Conservation (phyloP, 768 basidiomycete species). For the Phylloporus sp. region DNA sequence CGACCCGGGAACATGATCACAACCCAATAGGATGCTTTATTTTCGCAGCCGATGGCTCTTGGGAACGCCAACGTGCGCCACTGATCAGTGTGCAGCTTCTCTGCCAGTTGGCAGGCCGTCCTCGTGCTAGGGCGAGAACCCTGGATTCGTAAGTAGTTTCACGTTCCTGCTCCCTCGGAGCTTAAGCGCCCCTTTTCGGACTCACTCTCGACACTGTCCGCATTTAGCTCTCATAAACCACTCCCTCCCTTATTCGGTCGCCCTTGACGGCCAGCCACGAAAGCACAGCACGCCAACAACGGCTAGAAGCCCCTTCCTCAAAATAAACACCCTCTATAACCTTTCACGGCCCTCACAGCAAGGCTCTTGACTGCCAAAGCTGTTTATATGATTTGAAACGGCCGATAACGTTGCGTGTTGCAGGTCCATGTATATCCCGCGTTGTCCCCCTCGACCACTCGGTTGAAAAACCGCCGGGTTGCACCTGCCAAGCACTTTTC, state of each 20-base stretch:
- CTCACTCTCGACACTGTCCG: constrained; percentile 5
- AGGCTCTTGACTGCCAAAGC: constrained; percentile 7
- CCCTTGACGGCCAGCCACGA: not conserved
- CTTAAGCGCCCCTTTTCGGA: constrained; percentile 32
- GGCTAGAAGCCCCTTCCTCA: not conserved
- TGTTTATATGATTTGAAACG: not conserved
- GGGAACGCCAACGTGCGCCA: not conserved
- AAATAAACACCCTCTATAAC: constrained; percentile 13
- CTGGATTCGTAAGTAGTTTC: constrained; percentile 19
- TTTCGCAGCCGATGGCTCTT: not conserved
- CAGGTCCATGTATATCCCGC: not conserved
- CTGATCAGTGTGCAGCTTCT: not conserved
- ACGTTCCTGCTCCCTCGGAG: constrained; percentile 21
- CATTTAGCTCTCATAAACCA: not conserved
- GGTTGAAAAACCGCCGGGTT: not conserved
- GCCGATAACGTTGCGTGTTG: not conserved
- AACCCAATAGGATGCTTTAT: not conserved
- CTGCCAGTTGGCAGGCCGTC: constrained; percentile 7
- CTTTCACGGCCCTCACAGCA: constrained; percentile 20
- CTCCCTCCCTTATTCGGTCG: not conserved
- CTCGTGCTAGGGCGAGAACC: constrained; percentile 16
- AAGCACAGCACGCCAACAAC: constrained; percentile 23
- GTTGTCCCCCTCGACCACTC: not conserved
- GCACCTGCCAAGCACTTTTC: constrained; percentile 1
- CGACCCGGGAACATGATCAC: not conserved